Base-by-base conservation (phyloP, 345 rosid genomes). In the Arabis hirsuta region DNA sequence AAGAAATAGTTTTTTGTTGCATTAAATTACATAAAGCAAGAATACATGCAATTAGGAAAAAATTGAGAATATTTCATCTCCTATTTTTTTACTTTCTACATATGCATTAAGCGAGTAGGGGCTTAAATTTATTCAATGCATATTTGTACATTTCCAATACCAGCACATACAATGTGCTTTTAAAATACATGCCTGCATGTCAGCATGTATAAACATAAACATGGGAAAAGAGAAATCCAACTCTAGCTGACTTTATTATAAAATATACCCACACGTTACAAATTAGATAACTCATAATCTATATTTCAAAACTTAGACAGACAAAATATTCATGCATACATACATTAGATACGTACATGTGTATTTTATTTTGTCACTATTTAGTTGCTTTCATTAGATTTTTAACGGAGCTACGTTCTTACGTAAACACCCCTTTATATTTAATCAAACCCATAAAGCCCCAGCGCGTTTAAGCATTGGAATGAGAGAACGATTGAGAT, bases 381-480 rank as follows among this genome's bases (percentile, higher is more conserved):
- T 22, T 34, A 1, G n/a, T 39, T 65, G 20, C 1, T 12, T 20
- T 24, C 44, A 65, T 48, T 7, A 65, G 36, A 36, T 36, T 7
- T 29, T 41, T 53, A 29, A 24, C n/a, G n/a, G 58, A 46, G 20
- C 7, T 34, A 47, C 12, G 10, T 22, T 38, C 45, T 36, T 39
- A 6, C 2, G 47, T 51, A 66, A 65, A 5, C 3, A 65, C 10
- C 31, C 6, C 4, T 39, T 16, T 32, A 8, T 14, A 26, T 3
- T 31, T 13, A 34, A 64, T 86, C 70, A 89, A 57, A 86, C 81
- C 96, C 94, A 92, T 26, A 92, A 57, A 8, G 98, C 98, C 7
- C 96, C 96, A 14, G 63, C 91, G 6, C 78, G 58, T 70, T 69
- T 86, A 42, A 92, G 96, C 96, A 81, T 82, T 1, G 93, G 91